Base-by-base conservation (phyloP, 1,284 basidiomycete genomes). In the Ganoderma multipileum region DNA sequence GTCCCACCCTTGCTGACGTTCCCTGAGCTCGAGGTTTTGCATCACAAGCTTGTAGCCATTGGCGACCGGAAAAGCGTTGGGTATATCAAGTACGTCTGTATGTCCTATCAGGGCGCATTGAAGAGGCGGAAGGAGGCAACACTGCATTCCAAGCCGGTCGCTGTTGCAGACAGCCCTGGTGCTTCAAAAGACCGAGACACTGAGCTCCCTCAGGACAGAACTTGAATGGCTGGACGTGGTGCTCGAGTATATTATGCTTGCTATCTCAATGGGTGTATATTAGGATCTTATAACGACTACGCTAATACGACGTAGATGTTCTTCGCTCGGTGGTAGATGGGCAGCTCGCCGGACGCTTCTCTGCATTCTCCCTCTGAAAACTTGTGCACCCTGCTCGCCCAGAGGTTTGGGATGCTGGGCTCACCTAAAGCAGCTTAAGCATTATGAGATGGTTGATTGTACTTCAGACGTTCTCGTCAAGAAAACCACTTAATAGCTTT, bases 1-100 rank as follows among this genome's bases (percentile, higher is more conserved):
- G 89, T 93, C 1, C 90, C 92, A 4, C 92, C 92, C 0, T 74
- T 93, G 23, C 74, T 94, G 30, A 85, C 85, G 14, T 93, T 92
- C 75, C 72, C 78, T 5, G 91, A 94, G 73, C 70, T 93, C 28
- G 90, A 92, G 71, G 66, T 89, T 20, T 79, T 94, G 57, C 92
- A 94, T 74, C 85, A 91, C 67, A 83, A 88, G 42, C 78, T 92
- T 42, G 86, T 89, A 7, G 84, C 82, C 4, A 79, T 76, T 1
- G 81, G 81, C 26, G 78, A 83, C 57, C 54, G 39, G 52, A 52
- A 50, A 26, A 86, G 87, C 20, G 80, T 94, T 47, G 83, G 80
- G 16, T 92, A 88, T 74, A 67, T 94, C 52, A 92, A 87, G 70
- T 93, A 88, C 82, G 76, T 90, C 1, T 88, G 85, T 74, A 88